Evolutionary conservation across 805 yeast genomes (phyloP).

Genomic region (Candida lessepsii): DNA sequence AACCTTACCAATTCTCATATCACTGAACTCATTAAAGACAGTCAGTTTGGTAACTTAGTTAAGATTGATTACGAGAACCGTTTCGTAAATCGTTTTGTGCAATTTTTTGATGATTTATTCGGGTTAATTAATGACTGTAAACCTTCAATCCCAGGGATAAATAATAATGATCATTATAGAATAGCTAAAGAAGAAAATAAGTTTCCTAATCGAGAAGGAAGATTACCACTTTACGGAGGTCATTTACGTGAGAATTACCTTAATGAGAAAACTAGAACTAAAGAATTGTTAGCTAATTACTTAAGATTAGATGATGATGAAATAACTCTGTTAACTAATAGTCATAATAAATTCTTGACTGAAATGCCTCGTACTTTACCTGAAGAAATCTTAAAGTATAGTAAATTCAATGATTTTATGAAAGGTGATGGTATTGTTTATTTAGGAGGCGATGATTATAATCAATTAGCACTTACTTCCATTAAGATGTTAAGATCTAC

Average conservation of each 20-base stretch:
- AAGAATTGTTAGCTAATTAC: conserved; percentile 23
- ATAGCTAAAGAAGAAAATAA: conserved; percentile 17
- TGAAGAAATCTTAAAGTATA: conserved; percentile 18
- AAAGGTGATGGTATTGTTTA: conserved; percentile 41
- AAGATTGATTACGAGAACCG: conserved; percentile 10
- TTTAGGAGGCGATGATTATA: conserved; percentile 37
- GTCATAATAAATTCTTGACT: conserved; percentile 24
- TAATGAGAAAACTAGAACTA: conserved; percentile 28
- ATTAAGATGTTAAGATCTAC: conserved; percentile 31
- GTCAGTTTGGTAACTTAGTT: conserved; percentile 6
- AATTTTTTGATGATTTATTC: conserved; percentile 23
- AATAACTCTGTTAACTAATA: conserved; percentile 16
- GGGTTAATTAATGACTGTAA: conserved; percentile 18
- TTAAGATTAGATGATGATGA: conserved; percentile 22
- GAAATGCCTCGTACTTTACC: conserved; percentile 25
- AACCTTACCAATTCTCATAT: conserved; percentile 4
- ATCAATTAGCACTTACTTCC: conserved; percentile 34
- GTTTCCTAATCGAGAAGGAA: conserved; percentile 24
- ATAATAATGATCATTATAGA: conserved; percentile 29
- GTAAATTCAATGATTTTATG: conserved; percentile 27
- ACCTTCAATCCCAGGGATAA: conserved; percentile 23
- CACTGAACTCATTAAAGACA: not conserved
- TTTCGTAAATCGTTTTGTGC: conserved; percentile 8
- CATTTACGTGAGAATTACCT: conserved; percentile 32
- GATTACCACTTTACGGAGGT: conserved; percentile 32